Conservation (phyloP, 1,284 basidiomycete species). For the Melampsora abietis-canadensis region DNA sequence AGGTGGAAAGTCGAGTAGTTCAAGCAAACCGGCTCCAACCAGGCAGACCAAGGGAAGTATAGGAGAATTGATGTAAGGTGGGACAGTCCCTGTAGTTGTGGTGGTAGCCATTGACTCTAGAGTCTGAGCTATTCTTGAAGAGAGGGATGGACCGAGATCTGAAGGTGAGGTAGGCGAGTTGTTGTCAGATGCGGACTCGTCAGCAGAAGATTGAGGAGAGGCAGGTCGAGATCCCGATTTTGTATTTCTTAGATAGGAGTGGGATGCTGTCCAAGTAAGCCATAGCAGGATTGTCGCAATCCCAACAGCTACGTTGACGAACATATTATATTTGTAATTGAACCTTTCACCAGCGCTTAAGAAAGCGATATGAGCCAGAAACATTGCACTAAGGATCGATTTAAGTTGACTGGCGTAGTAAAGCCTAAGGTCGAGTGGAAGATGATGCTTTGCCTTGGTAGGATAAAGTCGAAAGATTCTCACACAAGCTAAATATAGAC, state of each 20-base stretch:
- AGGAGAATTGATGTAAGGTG: constrained; percentile 51
- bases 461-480: constrained; percentile 51
- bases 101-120: constrained; percentile 47
- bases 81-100: constrained; percentile 50
- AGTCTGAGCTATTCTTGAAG: constrained; percentile 18
- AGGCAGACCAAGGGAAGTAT: constrained; percentile 61
- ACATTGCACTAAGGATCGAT: constrained; percentile 45
- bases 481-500: constrained; percentile 62
- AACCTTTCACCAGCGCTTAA: constrained; percentile 62
- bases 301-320: constrained; percentile 76
- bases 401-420: constrained; percentile 28
- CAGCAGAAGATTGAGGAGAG: constrained; percentile 12
- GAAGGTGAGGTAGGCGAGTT: constrained; percentile 61
- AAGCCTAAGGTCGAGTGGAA: constrained; percentile 23
- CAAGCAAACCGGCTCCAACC: constrained; percentile 72
- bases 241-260: constrained; percentile 44
- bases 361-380: constrained; percentile 61
- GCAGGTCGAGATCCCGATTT: constrained; percentile 15
- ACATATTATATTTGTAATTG: constrained; percentile 93
- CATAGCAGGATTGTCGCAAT: constrained; percentile 71
- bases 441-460: constrained; percentile 16
- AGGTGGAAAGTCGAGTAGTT: constrained; percentile 90
- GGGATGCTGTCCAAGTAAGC: constrained; percentile 65
- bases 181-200: constrained; percentile 58
- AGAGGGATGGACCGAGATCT: constrained; percentile 45